Base-by-base conservation (phyloP, 2,329 filamentous ascomycete species). In the Diaporthe citrichinensis region DNA sequence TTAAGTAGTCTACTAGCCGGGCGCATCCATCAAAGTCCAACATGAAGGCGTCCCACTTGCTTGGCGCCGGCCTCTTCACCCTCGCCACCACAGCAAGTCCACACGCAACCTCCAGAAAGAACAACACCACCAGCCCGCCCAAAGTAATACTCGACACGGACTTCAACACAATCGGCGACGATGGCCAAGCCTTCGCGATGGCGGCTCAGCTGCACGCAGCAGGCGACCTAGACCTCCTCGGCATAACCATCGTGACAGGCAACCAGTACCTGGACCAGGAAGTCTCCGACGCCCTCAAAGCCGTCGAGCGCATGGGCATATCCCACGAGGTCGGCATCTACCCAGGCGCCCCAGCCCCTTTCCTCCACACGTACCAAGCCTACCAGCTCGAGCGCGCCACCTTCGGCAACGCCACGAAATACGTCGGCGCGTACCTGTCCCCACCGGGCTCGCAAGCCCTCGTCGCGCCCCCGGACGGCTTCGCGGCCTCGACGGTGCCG, bases 81-180 rank as follows among this genome's bases (percentile, higher is more conserved):
- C 10, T 51, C 44, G 2, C 23, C 2, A 7, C 62, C 31, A 4
- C 46, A 68, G 31, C 65, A 68, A 53, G 31, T 1, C 62, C 62
- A 1, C 31, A 39, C 46, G 3, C 46, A 36, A 68, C 14, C 12
- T 12, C 12, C 9, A 65, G 7, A 6, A 36, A 23, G 12, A 53
- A 25, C 46, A 53, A 23, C 46, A 28, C 65, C 23, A 53, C 23
- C 15, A 14, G 46, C 31, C 46, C 65, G 2, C 62, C 1, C 4
- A 53, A 68, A 28, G 14, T 68, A 3, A 68, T 68, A 15, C 12
- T 68, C 65, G 65, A 68, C 46, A 68, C 65, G 5, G 65, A 68
- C 46, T 68, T 68, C 46, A 68, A 68, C 65, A 68, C 65, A 28
- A 68, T 68, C 46, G 65, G 65, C 65, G 65, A 68, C 65, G 65